Conservation (phyloP, 2,329 filamentous ascomycete species). For the Cytospora leucostoma region DNA sequence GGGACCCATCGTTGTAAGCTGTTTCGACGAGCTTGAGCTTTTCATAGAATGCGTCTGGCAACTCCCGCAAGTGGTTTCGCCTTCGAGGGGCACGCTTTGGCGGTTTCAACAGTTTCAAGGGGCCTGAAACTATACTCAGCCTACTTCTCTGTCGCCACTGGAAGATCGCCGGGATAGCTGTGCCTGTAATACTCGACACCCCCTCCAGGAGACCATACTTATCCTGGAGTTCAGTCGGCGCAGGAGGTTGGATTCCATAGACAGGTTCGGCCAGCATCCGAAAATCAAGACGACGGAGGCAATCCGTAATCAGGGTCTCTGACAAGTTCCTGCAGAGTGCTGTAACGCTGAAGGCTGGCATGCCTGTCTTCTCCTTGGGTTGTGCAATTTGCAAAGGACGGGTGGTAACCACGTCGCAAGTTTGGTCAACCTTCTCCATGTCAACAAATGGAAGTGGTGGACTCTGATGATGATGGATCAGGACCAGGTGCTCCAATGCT, state of each 20-base stretch:
- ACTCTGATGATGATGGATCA: conserved; percentile 18
- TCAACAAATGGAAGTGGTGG: conserved; percentile 23
- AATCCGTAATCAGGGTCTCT: conserved; percentile 22
- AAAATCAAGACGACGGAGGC: conserved; percentile 16
- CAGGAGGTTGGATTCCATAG: conserved; percentile 5
- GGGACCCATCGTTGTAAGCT: neutral
- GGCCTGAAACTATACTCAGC: neutral
- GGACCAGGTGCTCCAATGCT: conserved; percentile 22
- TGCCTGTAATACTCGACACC: conserved; percentile 21
- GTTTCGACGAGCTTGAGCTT: conserved; percentile 5
- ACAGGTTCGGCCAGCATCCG: conserved; percentile 6
- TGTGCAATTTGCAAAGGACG: conserved; percentile 6
- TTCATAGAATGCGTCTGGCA: conserved; percentile 12
- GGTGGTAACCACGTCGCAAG: conserved; percentile 17
- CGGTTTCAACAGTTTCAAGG: conserved; percentile 12
- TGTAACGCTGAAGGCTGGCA: conserved; percentile 17
- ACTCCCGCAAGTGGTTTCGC: conserved; percentile 15
- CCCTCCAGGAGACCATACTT: conserved; percentile 18
- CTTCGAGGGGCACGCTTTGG: conserved; percentile 4
- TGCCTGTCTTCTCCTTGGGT: neutral
- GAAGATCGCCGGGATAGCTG: conserved; percentile 22
- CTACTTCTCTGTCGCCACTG: conserved; percentile 24
- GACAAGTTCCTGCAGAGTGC: conserved; percentile 25
- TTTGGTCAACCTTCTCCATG: conserved; percentile 10
- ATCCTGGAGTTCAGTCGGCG: conserved; percentile 13